These are phyloP conservation scores for Paxillus ammoniavirescens DNA, from an alignment of 768 basidiomycete species.

Conservation along the genomic window DNA sequence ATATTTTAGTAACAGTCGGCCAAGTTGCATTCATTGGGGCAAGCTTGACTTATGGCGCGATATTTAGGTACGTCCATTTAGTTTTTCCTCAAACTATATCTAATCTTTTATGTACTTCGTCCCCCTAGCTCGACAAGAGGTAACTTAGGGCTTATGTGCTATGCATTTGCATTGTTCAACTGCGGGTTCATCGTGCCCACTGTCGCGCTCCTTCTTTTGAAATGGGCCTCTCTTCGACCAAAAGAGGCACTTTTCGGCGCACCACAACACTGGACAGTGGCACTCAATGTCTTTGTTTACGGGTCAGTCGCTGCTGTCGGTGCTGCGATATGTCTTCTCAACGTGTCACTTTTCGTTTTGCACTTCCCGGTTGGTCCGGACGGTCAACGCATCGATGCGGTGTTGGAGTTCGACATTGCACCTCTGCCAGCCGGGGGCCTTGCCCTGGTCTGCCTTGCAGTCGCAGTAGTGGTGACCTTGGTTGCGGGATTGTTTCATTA, in stretches of 20 bases:
- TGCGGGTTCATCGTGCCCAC: slow-evolving; percentile 26
- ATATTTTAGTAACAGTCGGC: neutral
- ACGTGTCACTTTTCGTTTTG: slow-evolving; percentile 3
- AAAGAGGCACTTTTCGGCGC: slow-evolving; percentile 22
- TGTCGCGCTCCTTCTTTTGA: slow-evolving; percentile 15
- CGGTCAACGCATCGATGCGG: neutral
- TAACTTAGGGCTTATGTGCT: slow-evolving; percentile 25
- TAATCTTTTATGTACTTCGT: neutral
- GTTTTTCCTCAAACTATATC: neutral
- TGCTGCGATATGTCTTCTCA: slow-evolving; percentile 6
- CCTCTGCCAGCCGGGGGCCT: slow-evolving; percentile 6
- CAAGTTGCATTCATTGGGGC: slow-evolving; percentile 16
- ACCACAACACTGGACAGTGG: slow-evolving; percentile 24
- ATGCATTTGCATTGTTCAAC: slow-evolving; percentile 27
- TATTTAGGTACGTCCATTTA: slow-evolving; percentile 19
- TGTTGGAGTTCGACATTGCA: neutral
- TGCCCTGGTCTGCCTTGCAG: neutral
- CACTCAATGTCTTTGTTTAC: slow-evolving; percentile 6
- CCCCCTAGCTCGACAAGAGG: slow-evolving; percentile 17
- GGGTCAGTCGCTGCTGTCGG: slow-evolving; percentile 3
- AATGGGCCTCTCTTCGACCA: slow-evolving; percentile 19
- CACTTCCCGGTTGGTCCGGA: neutral
- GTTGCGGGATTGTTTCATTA: neutral
- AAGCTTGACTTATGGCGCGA: slow-evolving; percentile 24
- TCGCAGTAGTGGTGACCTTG: neutral